A percentile compares a stretch with the other conserved stretches of the same genome.
Conservation (phyloP, 371 early-diverging fungal species). For the Thermomucor indicae-seudaticae region DNA sequence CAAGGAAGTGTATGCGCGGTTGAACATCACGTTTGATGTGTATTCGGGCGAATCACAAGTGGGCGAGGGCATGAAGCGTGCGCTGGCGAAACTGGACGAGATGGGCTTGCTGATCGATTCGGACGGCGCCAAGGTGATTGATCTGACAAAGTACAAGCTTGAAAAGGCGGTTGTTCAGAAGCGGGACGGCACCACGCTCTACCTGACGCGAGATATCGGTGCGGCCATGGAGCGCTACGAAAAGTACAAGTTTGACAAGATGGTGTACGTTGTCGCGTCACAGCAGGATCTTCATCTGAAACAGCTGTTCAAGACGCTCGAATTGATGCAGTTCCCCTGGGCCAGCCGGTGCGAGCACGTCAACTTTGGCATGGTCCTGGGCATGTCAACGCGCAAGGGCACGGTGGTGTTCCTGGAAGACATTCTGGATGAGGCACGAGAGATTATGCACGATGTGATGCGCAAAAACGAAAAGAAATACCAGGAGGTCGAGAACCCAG, state of each 20-base stretch:
- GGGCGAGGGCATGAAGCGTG: conserved; percentile 71
- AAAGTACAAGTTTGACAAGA: conserved; percentile 88
- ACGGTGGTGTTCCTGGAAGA: conserved; percentile 98
- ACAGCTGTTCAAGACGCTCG: conserved; percentile 95
- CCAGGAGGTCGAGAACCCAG: conserved; percentile 82
- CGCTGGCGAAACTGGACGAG: conserved; percentile 71
- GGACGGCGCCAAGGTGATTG: conserved; percentile 86
- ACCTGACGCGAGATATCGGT: conserved; percentile 98
- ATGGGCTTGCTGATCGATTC: conserved; percentile 71
- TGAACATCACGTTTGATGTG: conserved; percentile 95
- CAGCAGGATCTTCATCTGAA: conserved; percentile 97
- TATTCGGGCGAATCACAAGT: conserved; percentile 99
- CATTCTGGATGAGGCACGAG: conserved; percentile 89
- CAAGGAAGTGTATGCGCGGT: conserved; percentile 88
- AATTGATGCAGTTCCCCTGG: conserved; percentile 69
- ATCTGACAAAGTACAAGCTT: conserved; percentile 81
- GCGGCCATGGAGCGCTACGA: conserved; percentile 94
- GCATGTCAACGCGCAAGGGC: conserved; percentile 99
- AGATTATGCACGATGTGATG: conserved; percentile 95
- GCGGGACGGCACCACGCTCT: conserved; percentile 96
- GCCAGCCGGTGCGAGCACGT: conserved; percentile 84
- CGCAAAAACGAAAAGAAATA: conserved; percentile 83
- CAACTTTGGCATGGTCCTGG: conserved; percentile 96
- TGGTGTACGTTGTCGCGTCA: conserved; percentile 95
- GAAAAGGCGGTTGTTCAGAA: conserved; percentile 89